phyloP scores from a whole-genome alignment of 805 yeast species.

The Yarrowia bubula region DNA sequence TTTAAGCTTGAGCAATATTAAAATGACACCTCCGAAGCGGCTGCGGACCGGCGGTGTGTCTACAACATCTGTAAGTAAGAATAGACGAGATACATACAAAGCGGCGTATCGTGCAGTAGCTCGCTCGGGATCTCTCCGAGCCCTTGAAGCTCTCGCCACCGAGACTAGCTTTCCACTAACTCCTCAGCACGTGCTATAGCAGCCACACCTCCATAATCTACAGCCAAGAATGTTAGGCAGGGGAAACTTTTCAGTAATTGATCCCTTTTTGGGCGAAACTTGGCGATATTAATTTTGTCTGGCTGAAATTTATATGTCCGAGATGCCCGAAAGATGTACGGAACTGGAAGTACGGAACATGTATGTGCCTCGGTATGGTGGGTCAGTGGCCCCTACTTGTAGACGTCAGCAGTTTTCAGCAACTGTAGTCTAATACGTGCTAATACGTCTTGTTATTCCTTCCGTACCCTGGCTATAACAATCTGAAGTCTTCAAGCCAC shows the following conservation, averaged over 20 bases:
- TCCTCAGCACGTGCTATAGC: conserved; percentile 5
- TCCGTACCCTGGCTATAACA: neutral
- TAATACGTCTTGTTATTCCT: neutral
- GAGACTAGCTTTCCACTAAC: neutral
- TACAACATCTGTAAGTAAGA: too few relatives aligned
- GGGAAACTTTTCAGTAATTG: conserved; percentile 1
- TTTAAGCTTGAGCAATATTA: neutral
- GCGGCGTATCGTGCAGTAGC: too few relatives aligned
- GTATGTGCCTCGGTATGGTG: too few relatives aligned
- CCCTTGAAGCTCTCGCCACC: neutral
- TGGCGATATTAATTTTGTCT: conserved; percentile 6
- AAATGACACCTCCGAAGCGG: neutral
- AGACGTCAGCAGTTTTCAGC: neutral
- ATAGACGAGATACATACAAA: too few relatives aligned
- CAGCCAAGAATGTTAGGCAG: conserved; percentile 20
- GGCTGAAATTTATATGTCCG: neutral
- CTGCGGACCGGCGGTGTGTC: neutral
- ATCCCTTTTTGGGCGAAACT: neutral
- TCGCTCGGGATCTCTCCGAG: neutral
- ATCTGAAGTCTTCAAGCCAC: too few relatives aligned
- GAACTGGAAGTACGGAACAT: too few relatives aligned
- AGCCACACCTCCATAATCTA: neutral
- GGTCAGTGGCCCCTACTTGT: too few relatives aligned
- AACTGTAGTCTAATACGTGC: too few relatives aligned
- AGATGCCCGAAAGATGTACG: neutral